Percentiles rank a stretch among this genome's conserved stretches.
These are phyloP conservation scores for Teunomyces pallodes DNA, from an alignment of 805 yeast species.

Conservation along the genomic window DNA sequence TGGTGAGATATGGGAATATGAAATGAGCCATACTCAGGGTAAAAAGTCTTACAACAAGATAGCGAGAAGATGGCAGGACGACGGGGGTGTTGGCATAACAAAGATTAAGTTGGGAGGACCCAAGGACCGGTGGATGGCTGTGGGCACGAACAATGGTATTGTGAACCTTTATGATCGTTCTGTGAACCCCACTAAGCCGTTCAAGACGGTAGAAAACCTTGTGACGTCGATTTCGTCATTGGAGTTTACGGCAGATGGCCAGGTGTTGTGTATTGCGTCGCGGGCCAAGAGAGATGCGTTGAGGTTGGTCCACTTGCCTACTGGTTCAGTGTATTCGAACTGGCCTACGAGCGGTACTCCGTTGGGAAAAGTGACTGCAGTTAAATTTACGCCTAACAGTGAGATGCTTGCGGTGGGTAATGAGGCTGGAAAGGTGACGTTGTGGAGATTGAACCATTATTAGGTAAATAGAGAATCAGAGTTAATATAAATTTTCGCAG, in stretches of 20 bases:
- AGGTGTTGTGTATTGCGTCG: slow-evolving; percentile 80
- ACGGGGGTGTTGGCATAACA: slow-evolving; percentile 82
- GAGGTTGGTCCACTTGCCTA: slow-evolving; percentile 81
- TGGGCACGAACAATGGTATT: slow-evolving; percentile 86
- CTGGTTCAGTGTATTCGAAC: slow-evolving; percentile 80
- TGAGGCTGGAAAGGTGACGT: slow-evolving; percentile 83
- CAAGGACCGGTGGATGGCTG: slow-evolving; percentile 76
- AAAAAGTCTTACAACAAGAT: slow-evolving; percentile 40
- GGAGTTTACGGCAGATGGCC: slow-evolving; percentile 83
- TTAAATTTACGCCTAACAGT: slow-evolving; percentile 73
- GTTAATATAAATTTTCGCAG: neutral
- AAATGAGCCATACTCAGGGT: slow-evolving; percentile 12
- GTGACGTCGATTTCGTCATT: slow-evolving; percentile 77
- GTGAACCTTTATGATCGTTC: slow-evolving; percentile 79
- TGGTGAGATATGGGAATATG: slow-evolving; percentile 91
- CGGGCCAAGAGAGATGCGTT: slow-evolving; percentile 83
- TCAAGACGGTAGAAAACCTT: slow-evolving; percentile 69
- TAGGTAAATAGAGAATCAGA: slow-evolving; percentile 19
- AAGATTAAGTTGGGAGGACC: slow-evolving; percentile 68
- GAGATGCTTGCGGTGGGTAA: slow-evolving; percentile 89
- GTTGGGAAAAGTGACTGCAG: slow-evolving; percentile 85
- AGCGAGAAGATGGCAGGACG: slow-evolving; percentile 75
- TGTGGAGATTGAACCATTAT: slow-evolving; percentile 83
- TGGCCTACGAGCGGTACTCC: slow-evolving; percentile 99
- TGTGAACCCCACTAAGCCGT: slow-evolving; percentile 41